phyloP scores from a whole-genome alignment of 768 basidiomycete species.

The Harrya chromipes region DNA sequence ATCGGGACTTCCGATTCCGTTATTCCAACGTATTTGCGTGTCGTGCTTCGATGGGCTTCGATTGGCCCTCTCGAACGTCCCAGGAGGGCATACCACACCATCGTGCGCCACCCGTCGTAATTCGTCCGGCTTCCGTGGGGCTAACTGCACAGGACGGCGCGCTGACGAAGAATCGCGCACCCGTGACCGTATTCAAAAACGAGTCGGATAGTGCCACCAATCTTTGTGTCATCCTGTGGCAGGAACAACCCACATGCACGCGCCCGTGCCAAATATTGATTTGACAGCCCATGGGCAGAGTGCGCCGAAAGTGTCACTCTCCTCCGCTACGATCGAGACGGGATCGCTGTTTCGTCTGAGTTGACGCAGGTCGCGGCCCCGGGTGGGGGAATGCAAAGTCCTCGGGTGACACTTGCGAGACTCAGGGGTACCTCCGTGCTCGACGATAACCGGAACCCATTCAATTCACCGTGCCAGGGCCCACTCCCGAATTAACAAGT shows the following conservation, averaged over 20 bases:
- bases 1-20: slow-evolving; percentile 31
- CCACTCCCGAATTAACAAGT: no score
- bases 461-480: slow-evolving; percentile 12
- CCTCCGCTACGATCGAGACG: no score
- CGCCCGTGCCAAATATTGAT: no score
- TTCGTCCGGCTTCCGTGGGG: slow-evolving; percentile 8
- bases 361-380: slow-evolving; percentile 5
- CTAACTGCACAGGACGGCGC: slow-evolving; percentile 8
- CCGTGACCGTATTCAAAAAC: no score
- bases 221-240: no score
- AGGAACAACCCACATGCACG: no score
- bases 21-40: slow-evolving; percentile 10
- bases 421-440: not conserved
- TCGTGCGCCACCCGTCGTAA: slow-evolving; percentile 8
- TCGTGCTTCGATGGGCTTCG: slow-evolving; percentile 17
- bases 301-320: no score
- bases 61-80: slow-evolving; percentile 12
- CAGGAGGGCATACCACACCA: slow-evolving; percentile 1
- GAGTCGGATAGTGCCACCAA: no score
- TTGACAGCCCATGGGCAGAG: no score
- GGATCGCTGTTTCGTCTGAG: no score
- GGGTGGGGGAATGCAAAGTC: not conserved
- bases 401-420: not conserved
- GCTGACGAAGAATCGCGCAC: no score
- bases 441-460: slow-evolving; percentile 12